A percentile compares a stretch with the other conserved stretches of the same genome.
Evolutionary conservation across 768 basidiomycete species (phyloP).

Genomic region (Rhizopogon vinicolor): DNA sequence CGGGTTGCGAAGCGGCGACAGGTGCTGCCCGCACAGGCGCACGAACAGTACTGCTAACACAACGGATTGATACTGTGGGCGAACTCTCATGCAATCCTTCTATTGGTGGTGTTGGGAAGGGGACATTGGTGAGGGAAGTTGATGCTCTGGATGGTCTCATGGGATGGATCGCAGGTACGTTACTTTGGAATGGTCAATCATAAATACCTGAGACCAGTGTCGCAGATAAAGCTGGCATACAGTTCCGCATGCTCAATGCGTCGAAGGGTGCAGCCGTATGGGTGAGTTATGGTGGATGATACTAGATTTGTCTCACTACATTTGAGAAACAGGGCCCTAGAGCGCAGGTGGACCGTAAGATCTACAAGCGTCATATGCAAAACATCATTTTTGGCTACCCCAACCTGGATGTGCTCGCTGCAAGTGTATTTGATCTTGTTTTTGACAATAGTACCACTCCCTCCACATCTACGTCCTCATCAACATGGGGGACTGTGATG

Average conservation of each 20-base stretch:
- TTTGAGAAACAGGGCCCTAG: constrained; percentile 63
- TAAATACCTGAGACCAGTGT: background rate
- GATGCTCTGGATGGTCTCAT: constrained; percentile 89
- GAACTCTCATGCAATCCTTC: constrained; percentile 90
- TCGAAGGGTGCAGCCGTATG: constrained; percentile 89
- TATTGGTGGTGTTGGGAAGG: constrained; percentile 90
- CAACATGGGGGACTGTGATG: constrained; percentile 47
- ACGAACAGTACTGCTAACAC: constrained; percentile 75
- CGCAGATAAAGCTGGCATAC: constrained; percentile 81
- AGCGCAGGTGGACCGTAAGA: constrained; percentile 81
- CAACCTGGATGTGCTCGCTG: constrained; percentile 64
- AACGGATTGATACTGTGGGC: constrained; percentile 76
- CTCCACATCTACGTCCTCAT: constrained; percentile 15
- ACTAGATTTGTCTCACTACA: background rate
- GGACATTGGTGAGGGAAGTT: constrained; percentile 85
- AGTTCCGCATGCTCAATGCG: constrained; percentile 81
- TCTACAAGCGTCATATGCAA: constrained; percentile 86
- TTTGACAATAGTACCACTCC: constrained; percentile 43
- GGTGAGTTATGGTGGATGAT: constrained; percentile 42
- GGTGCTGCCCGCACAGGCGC: constrained; percentile 84
- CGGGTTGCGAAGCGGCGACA: constrained; percentile 88
- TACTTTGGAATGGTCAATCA: background rate
- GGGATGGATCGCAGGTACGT: constrained; percentile 73
- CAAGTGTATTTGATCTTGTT: constrained; percentile 75
- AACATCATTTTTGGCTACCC: constrained; percentile 57